Percentiles rank a stretch among this genome's conserved stretches.
Conservation (phyloP, 257 asterid genomes). For the Fraxinus excelsior region DNA sequence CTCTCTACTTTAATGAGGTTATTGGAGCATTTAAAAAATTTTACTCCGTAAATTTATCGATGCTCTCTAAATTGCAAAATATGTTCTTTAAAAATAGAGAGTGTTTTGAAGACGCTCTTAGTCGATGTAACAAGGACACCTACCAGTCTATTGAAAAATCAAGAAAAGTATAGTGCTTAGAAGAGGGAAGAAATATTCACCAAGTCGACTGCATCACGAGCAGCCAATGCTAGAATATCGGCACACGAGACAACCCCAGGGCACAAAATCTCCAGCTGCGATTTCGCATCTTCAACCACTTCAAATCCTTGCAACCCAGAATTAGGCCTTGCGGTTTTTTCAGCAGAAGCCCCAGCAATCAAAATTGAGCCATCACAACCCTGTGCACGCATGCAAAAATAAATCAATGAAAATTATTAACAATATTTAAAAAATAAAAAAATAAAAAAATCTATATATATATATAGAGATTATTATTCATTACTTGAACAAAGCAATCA, state of each 20-base stretch:
- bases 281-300: conserved; percentile 66
- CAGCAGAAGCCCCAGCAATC: conserved; percentile 46
- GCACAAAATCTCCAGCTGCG: conserved; percentile 56
- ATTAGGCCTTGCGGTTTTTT: conserved; percentile 52
- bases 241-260: conserved; percentile 69
- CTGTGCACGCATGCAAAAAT: conserved; percentile 25
- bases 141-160: background rate
- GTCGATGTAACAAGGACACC: background rate
- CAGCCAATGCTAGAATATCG: conserved; percentile 65
- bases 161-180: background rate
- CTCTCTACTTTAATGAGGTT: no score
- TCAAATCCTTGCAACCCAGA: conserved; percentile 60
- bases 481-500: conserved; percentile 71
- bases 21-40: no score
- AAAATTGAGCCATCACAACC: conserved; percentile 71
- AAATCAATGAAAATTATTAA: background rate
- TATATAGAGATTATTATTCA: background rate
- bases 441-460: no score
- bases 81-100: no score
- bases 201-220: conserved; percentile 70
- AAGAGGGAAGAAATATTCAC: conserved; percentile 25
- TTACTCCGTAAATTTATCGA: no score
- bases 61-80: no score
- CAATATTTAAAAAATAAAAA: background rate
- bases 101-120: no score